Evolutionary conservation across 306 rosid genomes (phyloP), one percentile per base, ranked within the genome.

Genomic region (Inga leiocalycina): DNA sequence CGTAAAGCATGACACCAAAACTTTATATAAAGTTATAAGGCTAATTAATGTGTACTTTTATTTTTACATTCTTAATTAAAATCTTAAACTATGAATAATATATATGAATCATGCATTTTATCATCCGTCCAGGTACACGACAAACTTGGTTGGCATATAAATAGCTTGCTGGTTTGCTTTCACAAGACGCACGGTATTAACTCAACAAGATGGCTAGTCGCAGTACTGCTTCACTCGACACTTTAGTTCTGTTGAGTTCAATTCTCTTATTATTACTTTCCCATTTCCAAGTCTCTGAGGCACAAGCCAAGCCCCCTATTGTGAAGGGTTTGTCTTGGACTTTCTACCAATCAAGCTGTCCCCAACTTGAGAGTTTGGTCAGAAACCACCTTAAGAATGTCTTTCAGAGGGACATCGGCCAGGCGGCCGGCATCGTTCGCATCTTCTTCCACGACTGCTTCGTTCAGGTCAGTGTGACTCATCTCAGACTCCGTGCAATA

Each of bases 381-480:
- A 65, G 89, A 34, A 81, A 65, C 6, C 88, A 90, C 30, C 91
- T 90, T 41, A 79, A 37, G 85, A 86, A 82, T 13, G 83, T 88
- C 27, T 84, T 90, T 82, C 66, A 74, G 8, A 10, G 75, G 3
- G 88, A 90, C 74, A 80, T 34, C 71, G 89, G 85, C 49, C 93
- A 88, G 79, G 89, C 93, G 3, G 91, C 93, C 14, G 93, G 88
- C 64, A 80, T 90, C 34, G 88, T 88, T 30, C 90, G 93, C 54
- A 86, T 88, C 75, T 90, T 88, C 79, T 90, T 90, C 83, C 91
- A 90, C 27, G 93, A 90, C 81, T 90, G 93, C 85, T 90, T 90
- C 10, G 93, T 90, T 80, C 93, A 90, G 86, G 93, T 85, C 54
- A 70, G 52, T 39, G 4, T 39, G 1, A 37, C 5, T 15, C 5